These are phyloP conservation scores for Datura wrightii DNA, from an alignment of 257 asterid genomes.

Conservation along the genomic window DNA sequence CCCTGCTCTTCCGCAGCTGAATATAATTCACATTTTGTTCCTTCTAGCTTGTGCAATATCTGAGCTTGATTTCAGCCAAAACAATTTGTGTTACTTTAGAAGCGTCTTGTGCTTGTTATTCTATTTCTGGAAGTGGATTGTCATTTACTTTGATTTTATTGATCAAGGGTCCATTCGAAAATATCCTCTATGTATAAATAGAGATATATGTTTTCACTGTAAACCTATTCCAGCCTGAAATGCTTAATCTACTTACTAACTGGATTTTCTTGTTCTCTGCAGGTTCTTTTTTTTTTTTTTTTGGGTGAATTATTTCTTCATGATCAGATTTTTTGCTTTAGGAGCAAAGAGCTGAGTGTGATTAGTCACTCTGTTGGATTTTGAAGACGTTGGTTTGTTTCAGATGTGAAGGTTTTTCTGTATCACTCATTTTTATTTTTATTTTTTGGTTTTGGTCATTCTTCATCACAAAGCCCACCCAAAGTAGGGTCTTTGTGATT, in stretches of 20 bases:
- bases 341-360: slow-evolving; percentile 26
- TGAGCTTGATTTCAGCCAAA: slow-evolving; percentile 6
- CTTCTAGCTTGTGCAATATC: slow-evolving; percentile 16
- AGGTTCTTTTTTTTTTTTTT: slow-evolving; percentile 3
- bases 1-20: slow-evolving; percentile 10
- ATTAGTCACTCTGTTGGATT: background rate
- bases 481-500: slow-evolving; percentile 10
- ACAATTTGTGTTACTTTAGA: background rate
- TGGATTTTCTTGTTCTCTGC: slow-evolving; percentile 26
- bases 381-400: slow-evolving; percentile 11
- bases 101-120: background rate
- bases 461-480: slow-evolving; percentile 10
- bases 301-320: background rate
- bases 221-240: background rate
- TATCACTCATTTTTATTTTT: background rate
- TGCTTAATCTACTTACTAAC: slow-evolving; percentile 1
- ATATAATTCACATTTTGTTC: slow-evolving; percentile 24
- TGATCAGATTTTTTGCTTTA: background rate
- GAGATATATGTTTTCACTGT: background rate
- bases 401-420: slow-evolving; percentile 20
- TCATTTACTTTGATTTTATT: background rate
- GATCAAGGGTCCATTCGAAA: background rate
- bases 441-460: background rate
- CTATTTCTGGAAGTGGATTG: slow-evolving; percentile 18
- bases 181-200: background rate